Evolutionary conservation across 352 stramenopile species (phyloP), one percentile per base, ranked within the genome.

Genomic region (Pythium periplocum): DNA sequence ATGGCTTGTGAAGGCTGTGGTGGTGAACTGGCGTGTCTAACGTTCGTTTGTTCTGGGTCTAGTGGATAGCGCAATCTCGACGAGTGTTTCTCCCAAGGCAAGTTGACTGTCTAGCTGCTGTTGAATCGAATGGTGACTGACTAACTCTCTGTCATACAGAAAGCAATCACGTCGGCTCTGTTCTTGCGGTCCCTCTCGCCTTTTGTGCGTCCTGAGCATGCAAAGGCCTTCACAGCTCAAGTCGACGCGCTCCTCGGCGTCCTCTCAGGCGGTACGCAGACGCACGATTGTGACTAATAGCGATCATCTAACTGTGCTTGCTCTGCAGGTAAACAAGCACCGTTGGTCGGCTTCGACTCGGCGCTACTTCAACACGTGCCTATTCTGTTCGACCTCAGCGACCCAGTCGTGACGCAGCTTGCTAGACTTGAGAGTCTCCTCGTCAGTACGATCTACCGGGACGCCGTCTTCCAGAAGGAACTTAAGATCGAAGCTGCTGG

Each of bases 401-500:
- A 26, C 17, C 8, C 17, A 39, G 42, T 56, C 60, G 7, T 51
- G 54, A 40, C 41, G 51, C 69, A 72, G 55, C 58, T 84, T 9
- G 52, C 62, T 43, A 68, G 52, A 9, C 45, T 86, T 26, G 57
- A 81, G 6, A 61, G 51, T 11, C 41, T 90, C 6, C 77, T 90
- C 38, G 11, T 51, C 0, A 46, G 43, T 8, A 53, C 35, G 3
- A 59, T 81, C 35, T 83, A 71, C 49, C 62, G 51, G 44, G 73
- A 89, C 35, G 3, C 46, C 6, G 35, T 52, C 26, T 86, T 88
- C 55, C 54, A 75, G 5, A 61, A 78, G 36, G 66, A 77, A 10
- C 63, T 91, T 30, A 83, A 73, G 41, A 4, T 87, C 2, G 78
- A 91, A 48, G 66, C 69, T 5, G 59, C 73, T 49, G 57, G 64